Base-by-base conservation (phyloP, 164 flowering plant species). In the Pachysandra terminalis region DNA sequence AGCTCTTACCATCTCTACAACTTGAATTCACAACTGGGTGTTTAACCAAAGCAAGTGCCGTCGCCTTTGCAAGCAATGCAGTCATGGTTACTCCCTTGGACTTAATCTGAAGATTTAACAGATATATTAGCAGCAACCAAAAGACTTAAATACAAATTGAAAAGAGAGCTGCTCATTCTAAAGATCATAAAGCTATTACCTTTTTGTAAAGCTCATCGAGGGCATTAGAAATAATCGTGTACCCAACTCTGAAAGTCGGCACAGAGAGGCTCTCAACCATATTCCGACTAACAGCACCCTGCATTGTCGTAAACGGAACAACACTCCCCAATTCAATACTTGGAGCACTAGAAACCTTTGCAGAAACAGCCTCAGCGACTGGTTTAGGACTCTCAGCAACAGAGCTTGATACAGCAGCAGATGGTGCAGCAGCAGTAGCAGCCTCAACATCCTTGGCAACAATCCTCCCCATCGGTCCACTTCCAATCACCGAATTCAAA, bases 41-140 rank as follows among this genome's bases (percentile, higher is more conserved):
- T 73, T 89, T 74, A 54, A 70, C 96, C 84, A 95, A 73, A 56
- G 99, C 99, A 75, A 95, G 91, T 3, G 99, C 98, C 0, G 98
- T 88, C 0, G 99, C 98, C 87, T 95, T 95, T 64, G 97, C 99
- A 41, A 95, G 85, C 84, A 95, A 74, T 59, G 99, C 98, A 24
- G 97, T 88, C 99, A 95, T 95, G 0, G 98, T 95, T 55, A 95
- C 99, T 54, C 99, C 99, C 85, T 95, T 95, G 1, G 91, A 84
- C 75, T 93, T 95, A 26, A 95, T 82, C 97, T 95, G 71, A 7
- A 67, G 40, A 37, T 48, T 56, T 28, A 21, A 58, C 59, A 58
- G 25, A n/a, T 37, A 28, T 68, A 64, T 25, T 16, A 56, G 54
- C 23, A 59, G 23, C 5, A 7, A 32, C 37, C 37, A 27, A 9